phyloP scores from a whole-genome alignment of 2,329 filamentous ascomycete species.

The Tolypocladium endophyticum region DNA sequence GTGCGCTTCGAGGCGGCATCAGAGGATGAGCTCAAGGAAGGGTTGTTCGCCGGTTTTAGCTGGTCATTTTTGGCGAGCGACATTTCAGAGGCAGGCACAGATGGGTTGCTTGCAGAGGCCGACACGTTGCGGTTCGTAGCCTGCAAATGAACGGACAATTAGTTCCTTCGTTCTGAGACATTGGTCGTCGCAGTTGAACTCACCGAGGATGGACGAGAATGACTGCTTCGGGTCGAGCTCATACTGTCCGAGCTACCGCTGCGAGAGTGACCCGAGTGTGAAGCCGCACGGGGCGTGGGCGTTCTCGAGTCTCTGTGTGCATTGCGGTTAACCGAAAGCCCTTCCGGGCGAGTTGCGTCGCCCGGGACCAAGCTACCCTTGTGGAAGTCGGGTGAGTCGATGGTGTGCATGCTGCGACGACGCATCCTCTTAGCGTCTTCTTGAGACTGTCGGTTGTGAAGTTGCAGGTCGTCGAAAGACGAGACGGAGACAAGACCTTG shows the following conservation, averaged over 20 bases:
- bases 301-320: slow-evolving; percentile 28
- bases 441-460: slow-evolving; percentile 44
- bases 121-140: slow-evolving; percentile 49
- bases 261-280: slow-evolving; percentile 22
- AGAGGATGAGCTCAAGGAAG: slow-evolving; percentile 51
- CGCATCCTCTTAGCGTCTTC: slow-evolving; percentile 69
- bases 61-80: slow-evolving; percentile 40
- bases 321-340: slow-evolving; percentile 7
- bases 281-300: slow-evolving; percentile 25
- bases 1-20: slow-evolving; percentile 55
- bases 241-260: slow-evolving; percentile 57
- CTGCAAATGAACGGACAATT: slow-evolving; percentile 38
- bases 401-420: slow-evolving; percentile 69
- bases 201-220: slow-evolving; percentile 56
- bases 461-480: slow-evolving; percentile 58
- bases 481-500: slow-evolving; percentile 27
- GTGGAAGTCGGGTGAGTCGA: slow-evolving; percentile 24
- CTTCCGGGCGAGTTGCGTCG: slow-evolving; percentile 6
- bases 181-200: slow-evolving; percentile 30
- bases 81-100: slow-evolving; percentile 37
- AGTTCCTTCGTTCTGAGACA: slow-evolving; percentile 27
- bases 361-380: slow-evolving; percentile 8
- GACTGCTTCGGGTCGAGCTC: slow-evolving; percentile 44
- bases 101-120: slow-evolving; percentile 42
- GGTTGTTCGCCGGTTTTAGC: slow-evolving; percentile 44